phyloP scores from a whole-genome alignment of 805 yeast species.

The Ogataea allantospora region DNA sequence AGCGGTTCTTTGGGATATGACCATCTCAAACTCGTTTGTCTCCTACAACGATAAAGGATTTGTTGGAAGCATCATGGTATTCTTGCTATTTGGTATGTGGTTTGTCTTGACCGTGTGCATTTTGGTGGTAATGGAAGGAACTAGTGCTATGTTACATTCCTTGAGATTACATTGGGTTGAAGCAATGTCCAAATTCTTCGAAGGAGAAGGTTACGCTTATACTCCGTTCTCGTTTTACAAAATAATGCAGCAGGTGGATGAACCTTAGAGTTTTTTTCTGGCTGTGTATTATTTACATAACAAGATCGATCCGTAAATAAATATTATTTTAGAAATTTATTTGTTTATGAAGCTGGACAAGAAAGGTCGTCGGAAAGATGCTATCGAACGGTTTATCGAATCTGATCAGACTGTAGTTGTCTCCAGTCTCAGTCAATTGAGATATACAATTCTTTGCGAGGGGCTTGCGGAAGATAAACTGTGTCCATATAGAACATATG shows the following conservation, averaged over 20 bases:
- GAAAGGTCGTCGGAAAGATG: constrained; percentile 48
- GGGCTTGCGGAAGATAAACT: constrained; percentile 41
- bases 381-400: constrained; percentile 50
- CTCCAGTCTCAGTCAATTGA: constrained; percentile 51
- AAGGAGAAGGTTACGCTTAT: constrained; percentile 71
- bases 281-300: constrained; percentile 10
- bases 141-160: constrained; percentile 80
- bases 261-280: neutral
- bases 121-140: constrained; percentile 77
- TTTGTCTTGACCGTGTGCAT: constrained; percentile 66
- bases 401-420: constrained; percentile 44
- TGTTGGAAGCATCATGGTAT: constrained; percentile 55
- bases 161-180: constrained; percentile 81
- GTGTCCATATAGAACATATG: constrained; percentile 69
- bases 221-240: constrained; percentile 56
- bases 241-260: constrained; percentile 22
- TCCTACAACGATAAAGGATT: constrained; percentile 46
- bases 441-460: constrained; percentile 50
- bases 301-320: neutral
- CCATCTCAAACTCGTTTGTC: constrained; percentile 57
- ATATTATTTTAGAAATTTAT: neutral
- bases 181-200: constrained; percentile 76
- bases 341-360: constrained; percentile 12
- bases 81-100: constrained; percentile 71
- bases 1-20: constrained; percentile 74